Evolutionary conservation across 1,139 yeast genomes (phyloP).

Genomic region (Blastobotrys aristatus): DNA sequence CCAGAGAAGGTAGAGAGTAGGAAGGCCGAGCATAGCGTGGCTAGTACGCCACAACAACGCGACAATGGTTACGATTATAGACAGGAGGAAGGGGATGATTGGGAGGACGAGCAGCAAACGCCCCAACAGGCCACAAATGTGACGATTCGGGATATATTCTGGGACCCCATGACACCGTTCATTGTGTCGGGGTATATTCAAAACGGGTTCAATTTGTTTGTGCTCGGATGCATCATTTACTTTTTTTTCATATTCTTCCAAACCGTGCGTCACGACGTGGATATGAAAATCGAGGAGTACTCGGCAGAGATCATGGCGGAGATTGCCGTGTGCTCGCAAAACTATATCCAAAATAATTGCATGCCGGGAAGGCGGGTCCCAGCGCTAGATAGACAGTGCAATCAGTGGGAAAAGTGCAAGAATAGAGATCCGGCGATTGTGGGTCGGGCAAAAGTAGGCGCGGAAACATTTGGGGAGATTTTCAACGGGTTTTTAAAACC

Average conservation of each 20-base stretch:
- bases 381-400: slow-evolving; percentile 68
- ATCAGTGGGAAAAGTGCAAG: slow-evolving; percentile 80
- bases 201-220: slow-evolving; percentile 55
- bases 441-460: slow-evolving; percentile 73
- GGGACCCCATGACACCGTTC: slow-evolving; percentile 58
- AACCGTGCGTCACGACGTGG: slow-evolving; percentile 67
- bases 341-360: slow-evolving; percentile 71
- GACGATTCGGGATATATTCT: slow-evolving; percentile 17
- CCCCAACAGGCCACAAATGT: not conserved
- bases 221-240: slow-evolving; percentile 52
- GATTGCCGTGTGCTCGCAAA: slow-evolving; percentile 64
- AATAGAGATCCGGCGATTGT: slow-evolving; percentile 73
- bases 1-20: not conserved
- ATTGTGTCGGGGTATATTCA: slow-evolving; percentile 69
- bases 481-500: slow-evolving; percentile 72
- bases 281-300: slow-evolving; percentile 59
- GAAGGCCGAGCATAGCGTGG: not conserved
- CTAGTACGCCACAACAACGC: not conserved
- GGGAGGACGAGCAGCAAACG: slow-evolving; percentile 9
- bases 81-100: slow-evolving; percentile 14
- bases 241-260: slow-evolving; percentile 51
- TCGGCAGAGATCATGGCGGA: slow-evolving; percentile 58
- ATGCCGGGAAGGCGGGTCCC: slow-evolving; percentile 51
- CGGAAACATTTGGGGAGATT: slow-evolving; percentile 78
- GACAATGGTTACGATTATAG: not conserved